These are phyloP conservation scores for Mycosarcoma mackinlayi DNA, from an alignment of 1,284 basidiomycete genomes.

Conservation along the genomic window DNA sequence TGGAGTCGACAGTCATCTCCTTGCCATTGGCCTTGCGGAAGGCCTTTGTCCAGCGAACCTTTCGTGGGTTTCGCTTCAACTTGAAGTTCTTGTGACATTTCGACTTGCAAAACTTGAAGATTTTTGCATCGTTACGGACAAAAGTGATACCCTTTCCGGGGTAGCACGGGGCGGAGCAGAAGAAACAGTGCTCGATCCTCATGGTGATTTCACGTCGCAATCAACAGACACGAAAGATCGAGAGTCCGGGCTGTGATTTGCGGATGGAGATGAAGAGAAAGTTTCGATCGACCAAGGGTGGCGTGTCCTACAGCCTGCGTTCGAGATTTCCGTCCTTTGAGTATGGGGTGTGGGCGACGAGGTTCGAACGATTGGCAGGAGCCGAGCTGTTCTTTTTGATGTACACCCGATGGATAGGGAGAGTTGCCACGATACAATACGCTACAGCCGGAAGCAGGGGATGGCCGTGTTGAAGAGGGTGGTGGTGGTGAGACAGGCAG, in stretches of 20 bases:
- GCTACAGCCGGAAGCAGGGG: not conserved
- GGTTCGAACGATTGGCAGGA: too few relatives aligned
- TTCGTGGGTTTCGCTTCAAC: constrained; percentile 99
- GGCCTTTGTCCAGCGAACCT: constrained; percentile 99
- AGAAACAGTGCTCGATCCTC: constrained; percentile 70
- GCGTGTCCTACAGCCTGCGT: too few relatives aligned
- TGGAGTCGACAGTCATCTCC: constrained; percentile 99
- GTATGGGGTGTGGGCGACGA: too few relatives aligned
- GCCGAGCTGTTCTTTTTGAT: too few relatives aligned
- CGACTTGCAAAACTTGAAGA: constrained; percentile 65
- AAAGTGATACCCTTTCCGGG: constrained; percentile 78
- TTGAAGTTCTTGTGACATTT: constrained; percentile 72
- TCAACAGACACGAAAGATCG: too few relatives aligned
- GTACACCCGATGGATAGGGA: too few relatives aligned
- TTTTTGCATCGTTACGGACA: constrained; percentile 68
- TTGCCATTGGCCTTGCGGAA: constrained; percentile 99
- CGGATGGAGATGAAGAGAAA: too few relatives aligned
- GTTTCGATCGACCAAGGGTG: not conserved
- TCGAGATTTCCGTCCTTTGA: too few relatives aligned
- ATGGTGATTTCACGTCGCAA: constrained; percentile 30
- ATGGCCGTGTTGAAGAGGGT: not conserved
- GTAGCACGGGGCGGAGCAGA: constrained; percentile 91
- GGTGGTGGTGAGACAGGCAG: not conserved
- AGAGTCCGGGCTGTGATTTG: not conserved
- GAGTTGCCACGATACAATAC: too few relatives aligned